These are phyloP conservation scores for Coelastrella sp. DNA, from an alignment of 139 green algal genomes.

Conservation along the genomic window DNA sequence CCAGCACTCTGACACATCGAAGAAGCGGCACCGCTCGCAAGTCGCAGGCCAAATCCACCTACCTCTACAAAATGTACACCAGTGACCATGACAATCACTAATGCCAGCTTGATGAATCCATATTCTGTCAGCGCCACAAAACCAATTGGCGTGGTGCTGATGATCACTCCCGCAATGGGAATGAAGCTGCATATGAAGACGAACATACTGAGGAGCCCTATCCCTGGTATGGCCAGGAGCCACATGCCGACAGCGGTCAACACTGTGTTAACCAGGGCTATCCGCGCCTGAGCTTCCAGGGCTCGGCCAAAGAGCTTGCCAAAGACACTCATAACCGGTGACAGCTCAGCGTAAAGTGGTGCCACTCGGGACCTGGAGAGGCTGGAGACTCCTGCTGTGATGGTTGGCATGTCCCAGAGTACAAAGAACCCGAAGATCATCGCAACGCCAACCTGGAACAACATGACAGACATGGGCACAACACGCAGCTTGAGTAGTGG, in stretches of 20 bases:
- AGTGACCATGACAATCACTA: slow-evolving; percentile 91
- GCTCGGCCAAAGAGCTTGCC: slow-evolving; percentile 91
- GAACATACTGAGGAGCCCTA: slow-evolving; percentile 91
- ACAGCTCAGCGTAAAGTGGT: slow-evolving; percentile 91
- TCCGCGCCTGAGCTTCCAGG: slow-evolving; percentile 90
- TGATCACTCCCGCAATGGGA: slow-evolving; percentile 92
- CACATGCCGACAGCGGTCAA: slow-evolving; percentile 92
- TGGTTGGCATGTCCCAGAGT: slow-evolving; percentile 92
- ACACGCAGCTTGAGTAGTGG: too few relatives aligned
- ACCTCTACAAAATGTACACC: slow-evolving; percentile 89
- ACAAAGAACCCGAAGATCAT: slow-evolving; percentile 95
- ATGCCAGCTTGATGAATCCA: slow-evolving; percentile 92
- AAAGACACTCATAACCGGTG: slow-evolving; percentile 87
- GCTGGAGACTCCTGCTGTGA: slow-evolving; percentile 72
- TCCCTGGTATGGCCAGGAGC: slow-evolving; percentile 84
- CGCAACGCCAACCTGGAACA: slow-evolving; percentile 83
- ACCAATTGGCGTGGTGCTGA: slow-evolving; percentile 92
- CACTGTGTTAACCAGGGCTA: slow-evolving; percentile 93
- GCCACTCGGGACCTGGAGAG: slow-evolving; percentile 78
- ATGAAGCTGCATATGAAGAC: slow-evolving; percentile 93
- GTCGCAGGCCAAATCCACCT: background rate
- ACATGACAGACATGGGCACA: too few relatives aligned
- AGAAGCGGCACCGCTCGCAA: too few relatives aligned
- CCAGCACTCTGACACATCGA: too few relatives aligned
- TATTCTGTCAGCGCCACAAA: slow-evolving; percentile 83